Percentiles rank a stretch among this genome's conserved stretches.
These are phyloP conservation scores for Phytopythium chamaehyphon DNA, from an alignment of 352 stramenopile species.

Conservation along the genomic window DNA sequence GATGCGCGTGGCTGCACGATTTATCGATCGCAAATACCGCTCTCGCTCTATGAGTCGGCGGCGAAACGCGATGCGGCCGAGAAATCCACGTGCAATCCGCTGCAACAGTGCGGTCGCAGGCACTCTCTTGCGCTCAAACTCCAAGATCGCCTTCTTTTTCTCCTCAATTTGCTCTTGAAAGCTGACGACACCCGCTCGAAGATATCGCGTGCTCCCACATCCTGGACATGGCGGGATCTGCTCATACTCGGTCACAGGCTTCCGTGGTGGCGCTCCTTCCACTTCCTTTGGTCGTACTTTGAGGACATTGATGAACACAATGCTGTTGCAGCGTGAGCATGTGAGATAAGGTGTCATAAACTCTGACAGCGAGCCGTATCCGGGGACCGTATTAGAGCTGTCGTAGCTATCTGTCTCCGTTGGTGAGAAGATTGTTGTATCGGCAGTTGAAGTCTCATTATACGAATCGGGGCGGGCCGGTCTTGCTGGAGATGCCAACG, in stretches of 20 bases:
- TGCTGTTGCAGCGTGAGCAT: constrained; percentile 72
- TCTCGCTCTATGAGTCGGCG: constrained; percentile 38
- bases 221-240: constrained; percentile 55
- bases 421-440: no score
- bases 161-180: constrained; percentile 78
- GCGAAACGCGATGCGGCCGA: constrained; percentile 52
- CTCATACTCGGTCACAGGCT: constrained; percentile 33
- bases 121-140: constrained; percentile 51
- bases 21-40: constrained; percentile 47
- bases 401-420: no score
- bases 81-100: constrained; percentile 57
- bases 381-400: background rate
- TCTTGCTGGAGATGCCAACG: no score
- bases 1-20: constrained; percentile 45
- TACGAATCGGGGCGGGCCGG: no score
- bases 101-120: constrained; percentile 54
- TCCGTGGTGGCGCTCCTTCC: constrained; percentile 3
- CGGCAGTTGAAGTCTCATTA: no score
- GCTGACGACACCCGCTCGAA: constrained; percentile 64
- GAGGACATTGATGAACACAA: constrained; percentile 69
- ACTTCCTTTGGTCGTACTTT: constrained; percentile 33
- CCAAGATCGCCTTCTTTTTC: constrained; percentile 49
- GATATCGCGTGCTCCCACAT: constrained; percentile 64
- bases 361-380: constrained; percentile 7
- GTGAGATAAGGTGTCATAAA: constrained; percentile 72